Conservation (phyloP, 495 filamentous ascomycete species). For the Alectoria sarmentosa region DNA sequence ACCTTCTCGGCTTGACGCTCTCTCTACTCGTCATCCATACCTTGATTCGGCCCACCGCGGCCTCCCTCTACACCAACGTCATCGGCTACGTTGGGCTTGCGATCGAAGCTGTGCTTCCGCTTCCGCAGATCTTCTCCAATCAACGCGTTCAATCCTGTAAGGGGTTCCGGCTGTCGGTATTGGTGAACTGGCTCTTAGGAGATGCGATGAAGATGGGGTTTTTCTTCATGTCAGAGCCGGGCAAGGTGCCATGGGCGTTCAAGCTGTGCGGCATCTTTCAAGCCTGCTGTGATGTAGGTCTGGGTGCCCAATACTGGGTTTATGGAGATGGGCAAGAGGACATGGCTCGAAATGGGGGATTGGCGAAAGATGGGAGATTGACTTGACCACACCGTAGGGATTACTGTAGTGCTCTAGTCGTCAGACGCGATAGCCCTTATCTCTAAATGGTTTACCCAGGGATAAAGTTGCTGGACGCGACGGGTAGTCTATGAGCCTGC, state of each 20-base stretch:
- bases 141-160: conserved; percentile 70
- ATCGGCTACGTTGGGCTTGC: conserved; percentile 81
- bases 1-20: conserved; percentile 64
- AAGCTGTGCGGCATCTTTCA: conserved; percentile 91
- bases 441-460: neutral
- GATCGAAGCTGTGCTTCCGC: conserved; percentile 80
- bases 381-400: conserved; percentile 4
- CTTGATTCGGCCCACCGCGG: conserved; percentile 54
- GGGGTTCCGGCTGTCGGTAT: conserved; percentile 80
- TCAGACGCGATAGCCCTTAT: neutral
- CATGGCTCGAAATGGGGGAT: conserved; percentile 1
- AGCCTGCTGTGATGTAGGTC: conserved; percentile 71
- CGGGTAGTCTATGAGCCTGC: neutral
- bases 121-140: conserved; percentile 85
- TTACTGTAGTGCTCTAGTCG: neutral
- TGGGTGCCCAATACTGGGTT: conserved; percentile 81
- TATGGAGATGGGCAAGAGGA: conserved; percentile 53
- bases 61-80: conserved; percentile 61
- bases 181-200: conserved; percentile 82
- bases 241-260: conserved; percentile 75
- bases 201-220: conserved; percentile 95
- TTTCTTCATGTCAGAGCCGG: conserved; percentile 67
- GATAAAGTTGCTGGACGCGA: neutral
- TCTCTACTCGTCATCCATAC: conserved; percentile 62
- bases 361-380: conserved; percentile 5